These are phyloP conservation scores for Carex parvula DNA, from an alignment of 176 grass and related monocot genomes.

Conservation along the genomic window DNA sequence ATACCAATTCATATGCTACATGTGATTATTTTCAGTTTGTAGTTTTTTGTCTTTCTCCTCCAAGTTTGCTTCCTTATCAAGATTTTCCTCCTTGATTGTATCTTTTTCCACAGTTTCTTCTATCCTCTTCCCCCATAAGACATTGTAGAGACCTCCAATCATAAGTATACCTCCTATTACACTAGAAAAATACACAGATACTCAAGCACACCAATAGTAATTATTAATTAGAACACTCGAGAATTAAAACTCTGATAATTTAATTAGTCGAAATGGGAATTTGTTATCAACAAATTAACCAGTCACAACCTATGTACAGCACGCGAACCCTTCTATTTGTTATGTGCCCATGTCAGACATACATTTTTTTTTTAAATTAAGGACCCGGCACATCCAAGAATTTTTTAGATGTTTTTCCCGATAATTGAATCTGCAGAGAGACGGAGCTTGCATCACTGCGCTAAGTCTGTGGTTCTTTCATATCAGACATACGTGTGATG, in stretches of 20 bases:
- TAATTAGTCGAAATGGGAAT: neutral
- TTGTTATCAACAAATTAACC: neutral
- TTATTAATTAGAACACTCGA: neutral
- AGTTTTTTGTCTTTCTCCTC: neutral
- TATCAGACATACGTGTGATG: neutral
- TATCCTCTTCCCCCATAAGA: conserved; percentile 42
- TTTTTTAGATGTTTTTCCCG: too few relatives aligned
- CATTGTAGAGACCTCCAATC: conserved; percentile 45
- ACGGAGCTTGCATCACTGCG: too few relatives aligned
- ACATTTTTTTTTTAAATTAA: too few relatives aligned
- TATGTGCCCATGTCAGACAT: neutral
- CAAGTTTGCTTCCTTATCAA: neutral
- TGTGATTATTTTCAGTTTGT: neutral
- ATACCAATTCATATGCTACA: neutral
- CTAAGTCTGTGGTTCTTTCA: too few relatives aligned
- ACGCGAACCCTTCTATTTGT: too few relatives aligned
- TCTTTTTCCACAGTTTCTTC: conserved; percentile 20
- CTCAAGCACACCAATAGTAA: neutral
- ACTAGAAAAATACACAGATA: neutral
- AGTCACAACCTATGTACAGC: too few relatives aligned
- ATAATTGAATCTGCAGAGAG: too few relatives aligned
- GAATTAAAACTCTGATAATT: neutral
- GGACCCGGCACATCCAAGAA: too few relatives aligned
- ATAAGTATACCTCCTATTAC: conserved; percentile 41
- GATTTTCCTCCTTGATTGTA: neutral